Evolutionary conservation across 495 filamentous ascomycete genomes (phyloP).

Genomic region (Gamarada debralockiae): DNA sequence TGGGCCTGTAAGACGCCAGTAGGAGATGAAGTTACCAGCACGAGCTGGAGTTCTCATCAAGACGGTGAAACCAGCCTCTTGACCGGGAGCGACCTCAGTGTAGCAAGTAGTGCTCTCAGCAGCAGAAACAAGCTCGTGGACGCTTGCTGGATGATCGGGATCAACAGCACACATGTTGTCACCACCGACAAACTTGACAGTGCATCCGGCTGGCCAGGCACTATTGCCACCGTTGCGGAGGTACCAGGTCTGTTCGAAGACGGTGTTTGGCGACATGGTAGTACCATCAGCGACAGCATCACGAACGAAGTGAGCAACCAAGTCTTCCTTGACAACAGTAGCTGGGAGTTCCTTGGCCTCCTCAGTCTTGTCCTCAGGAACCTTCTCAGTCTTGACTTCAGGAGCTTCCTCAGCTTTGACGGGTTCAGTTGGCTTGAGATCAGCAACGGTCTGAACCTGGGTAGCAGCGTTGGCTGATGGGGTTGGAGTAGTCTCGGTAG

Average conservation of each 20-base stretch:
- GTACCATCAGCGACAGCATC: conserved; percentile 80
- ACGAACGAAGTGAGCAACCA: conserved; percentile 72
- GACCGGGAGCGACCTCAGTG: conserved; percentile 62
- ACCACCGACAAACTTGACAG: conserved; percentile 86
- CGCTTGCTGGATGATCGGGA: conserved; percentile 67
- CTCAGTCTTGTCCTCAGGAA: conserved; percentile 23
- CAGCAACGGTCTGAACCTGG: conserved; percentile 67
- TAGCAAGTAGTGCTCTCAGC: conserved; percentile 78
- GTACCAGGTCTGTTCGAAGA: conserved; percentile 90
- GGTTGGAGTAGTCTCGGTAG: conserved; percentile 47
- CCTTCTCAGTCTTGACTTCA: conserved; percentile 26
- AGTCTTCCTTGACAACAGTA: conserved; percentile 29
- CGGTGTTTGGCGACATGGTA: conserved; percentile 56
- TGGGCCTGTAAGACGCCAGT: conserved; percentile 88
- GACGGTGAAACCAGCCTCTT: conserved; percentile 78
- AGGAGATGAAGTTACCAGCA: conserved; percentile 75
- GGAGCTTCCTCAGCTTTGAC: conserved; percentile 37
- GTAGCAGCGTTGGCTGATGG: conserved; percentile 52
- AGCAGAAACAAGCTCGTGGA: conserved; percentile 64
- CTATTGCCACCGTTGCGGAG: conserved; percentile 76
- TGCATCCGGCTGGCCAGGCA: conserved; percentile 84
- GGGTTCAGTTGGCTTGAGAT: conserved; percentile 53
- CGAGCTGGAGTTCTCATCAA: conserved; percentile 73
- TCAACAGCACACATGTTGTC: conserved; percentile 94
- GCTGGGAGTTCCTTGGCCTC: conserved; percentile 28